phyloP scores from a whole-genome alignment of 2,329 filamentous ascomycete genomes.

The Lasiodiplodia sp. region DNA sequence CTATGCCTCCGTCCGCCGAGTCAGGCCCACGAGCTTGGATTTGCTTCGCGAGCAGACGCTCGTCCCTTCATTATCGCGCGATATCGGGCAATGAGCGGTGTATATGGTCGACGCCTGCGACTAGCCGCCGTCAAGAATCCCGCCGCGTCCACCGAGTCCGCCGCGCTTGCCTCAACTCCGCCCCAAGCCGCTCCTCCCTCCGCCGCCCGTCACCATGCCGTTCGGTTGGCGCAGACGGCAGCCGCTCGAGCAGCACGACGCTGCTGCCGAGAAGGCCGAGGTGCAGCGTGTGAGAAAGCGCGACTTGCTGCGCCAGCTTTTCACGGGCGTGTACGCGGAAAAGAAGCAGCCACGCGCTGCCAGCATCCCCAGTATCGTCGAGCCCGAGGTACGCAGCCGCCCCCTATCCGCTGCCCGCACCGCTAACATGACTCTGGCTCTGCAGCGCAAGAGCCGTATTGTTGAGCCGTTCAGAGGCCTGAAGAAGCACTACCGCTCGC shows the following conservation, averaged over 20 bases:
- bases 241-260: constrained; percentile 19
- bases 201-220: constrained; percentile 17
- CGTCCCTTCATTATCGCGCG: constrained; percentile 28
- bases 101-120: constrained; percentile 21
- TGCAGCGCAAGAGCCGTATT: constrained; percentile 26
- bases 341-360: constrained; percentile 22
- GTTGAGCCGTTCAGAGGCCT: constrained; percentile 24
- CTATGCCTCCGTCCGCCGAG: constrained; percentile 24
- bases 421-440: constrained; percentile 15
- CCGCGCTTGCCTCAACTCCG: constrained; percentile 11
- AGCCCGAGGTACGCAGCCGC: constrained; percentile 18
- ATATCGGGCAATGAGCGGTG: constrained; percentile 31
- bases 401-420: neutral
- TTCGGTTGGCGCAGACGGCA: constrained; percentile 29
- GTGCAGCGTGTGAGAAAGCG: constrained; percentile 28
- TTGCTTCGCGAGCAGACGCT: constrained; percentile 20
- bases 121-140: constrained; percentile 19
- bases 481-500: constrained; percentile 27
- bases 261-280: constrained; percentile 8
- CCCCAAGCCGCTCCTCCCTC: neutral
- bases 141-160: constrained; percentile 11
- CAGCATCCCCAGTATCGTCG: constrained; percentile 18
- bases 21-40: constrained; percentile 28
- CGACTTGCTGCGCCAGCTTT: constrained; percentile 29
- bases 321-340: constrained; percentile 13